These are phyloP conservation scores for Tulasnella sp. DNA, from an alignment of 768 basidiomycete genomes.

Conservation along the genomic window DNA sequence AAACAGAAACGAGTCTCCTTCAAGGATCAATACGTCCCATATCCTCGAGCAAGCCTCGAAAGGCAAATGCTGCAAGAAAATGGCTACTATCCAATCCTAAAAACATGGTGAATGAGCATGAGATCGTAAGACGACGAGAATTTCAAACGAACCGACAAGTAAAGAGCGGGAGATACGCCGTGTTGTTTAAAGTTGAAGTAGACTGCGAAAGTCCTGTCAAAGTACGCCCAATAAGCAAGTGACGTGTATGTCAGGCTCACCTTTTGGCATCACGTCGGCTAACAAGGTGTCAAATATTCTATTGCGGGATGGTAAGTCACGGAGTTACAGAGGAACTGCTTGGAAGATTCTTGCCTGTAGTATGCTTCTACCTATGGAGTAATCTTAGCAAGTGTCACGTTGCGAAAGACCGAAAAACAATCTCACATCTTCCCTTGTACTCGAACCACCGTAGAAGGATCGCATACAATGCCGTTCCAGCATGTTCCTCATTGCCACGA, in stretches of 20 bases:
- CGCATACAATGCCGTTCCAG: conserved; percentile 76
- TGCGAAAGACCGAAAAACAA: background rate
- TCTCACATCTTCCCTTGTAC: conserved; percentile 66
- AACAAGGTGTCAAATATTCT: conserved; percentile 84
- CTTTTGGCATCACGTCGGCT: conserved; percentile 89
- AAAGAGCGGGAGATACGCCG: conserved; percentile 75
- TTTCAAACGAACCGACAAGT: conserved; percentile 37
- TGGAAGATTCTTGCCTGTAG: conserved; percentile 47
- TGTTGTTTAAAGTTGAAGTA: conserved; percentile 94
- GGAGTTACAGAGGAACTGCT: background rate
- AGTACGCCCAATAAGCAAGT: background rate
- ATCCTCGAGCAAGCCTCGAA: conserved; percentile 82
- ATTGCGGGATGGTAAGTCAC: conserved; percentile 9
- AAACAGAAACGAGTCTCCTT: conserved; percentile 85
- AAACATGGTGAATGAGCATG: background rate
- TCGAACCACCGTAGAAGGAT: conserved; percentile 67
- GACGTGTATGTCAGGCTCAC: conserved; percentile 32
- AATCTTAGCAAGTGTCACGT: background rate
- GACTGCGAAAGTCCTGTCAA: conserved; percentile 34
- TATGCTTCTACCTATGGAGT: conserved; percentile 72
- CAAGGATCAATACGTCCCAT: conserved; percentile 80
- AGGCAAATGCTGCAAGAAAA: conserved; percentile 79
- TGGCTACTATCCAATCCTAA: conserved; percentile 60
- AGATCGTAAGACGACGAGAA: background rate
- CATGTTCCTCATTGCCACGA: conserved; percentile 75